A percentile compares a stretch with the other conserved stretches of the same genome.
Evolutionary conservation across 441 rosid genomes (phyloP).

Genomic region (Pelargonium hybrid): DNA sequence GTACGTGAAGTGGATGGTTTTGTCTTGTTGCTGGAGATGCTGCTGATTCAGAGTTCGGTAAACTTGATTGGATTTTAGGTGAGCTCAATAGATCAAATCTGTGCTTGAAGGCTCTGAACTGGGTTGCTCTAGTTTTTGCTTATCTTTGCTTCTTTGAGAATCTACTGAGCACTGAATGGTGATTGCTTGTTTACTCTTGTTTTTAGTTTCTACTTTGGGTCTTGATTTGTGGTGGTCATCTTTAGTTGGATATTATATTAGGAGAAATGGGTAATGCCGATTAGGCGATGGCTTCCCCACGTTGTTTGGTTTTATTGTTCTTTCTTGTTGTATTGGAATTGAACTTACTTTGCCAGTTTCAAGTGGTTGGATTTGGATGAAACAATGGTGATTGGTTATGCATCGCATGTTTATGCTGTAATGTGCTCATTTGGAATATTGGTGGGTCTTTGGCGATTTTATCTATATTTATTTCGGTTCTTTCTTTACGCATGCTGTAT

Average conservation of each 20-base stretch:
- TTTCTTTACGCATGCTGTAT: background rate
- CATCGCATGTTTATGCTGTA: background rate
- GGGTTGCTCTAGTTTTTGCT: background rate
- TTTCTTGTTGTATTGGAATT: background rate
- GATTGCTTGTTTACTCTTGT: background rate
- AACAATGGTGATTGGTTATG: background rate
- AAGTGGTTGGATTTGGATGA: slow-evolving; percentile 1
- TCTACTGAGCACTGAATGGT: background rate
- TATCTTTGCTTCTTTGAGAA: background rate
- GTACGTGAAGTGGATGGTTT: background rate
- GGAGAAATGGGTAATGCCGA: background rate
- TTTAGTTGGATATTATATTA: slow-evolving; percentile 11
- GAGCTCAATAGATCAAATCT: background rate
- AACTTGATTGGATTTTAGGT: background rate
- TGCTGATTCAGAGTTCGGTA: background rate
- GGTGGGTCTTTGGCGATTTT: background rate
- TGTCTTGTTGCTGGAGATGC: background rate
- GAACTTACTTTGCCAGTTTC: background rate
- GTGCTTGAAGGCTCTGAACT: background rate
- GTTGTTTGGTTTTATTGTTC: background rate
- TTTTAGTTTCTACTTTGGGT: background rate
- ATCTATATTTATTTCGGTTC: background rate
- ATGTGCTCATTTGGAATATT: background rate
- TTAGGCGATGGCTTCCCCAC: background rate
- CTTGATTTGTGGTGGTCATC: slow-evolving; percentile 17